Conservation (phyloP, 2,329 filamentous ascomycete genomes). For the Aspergillus caelatus region DNA sequence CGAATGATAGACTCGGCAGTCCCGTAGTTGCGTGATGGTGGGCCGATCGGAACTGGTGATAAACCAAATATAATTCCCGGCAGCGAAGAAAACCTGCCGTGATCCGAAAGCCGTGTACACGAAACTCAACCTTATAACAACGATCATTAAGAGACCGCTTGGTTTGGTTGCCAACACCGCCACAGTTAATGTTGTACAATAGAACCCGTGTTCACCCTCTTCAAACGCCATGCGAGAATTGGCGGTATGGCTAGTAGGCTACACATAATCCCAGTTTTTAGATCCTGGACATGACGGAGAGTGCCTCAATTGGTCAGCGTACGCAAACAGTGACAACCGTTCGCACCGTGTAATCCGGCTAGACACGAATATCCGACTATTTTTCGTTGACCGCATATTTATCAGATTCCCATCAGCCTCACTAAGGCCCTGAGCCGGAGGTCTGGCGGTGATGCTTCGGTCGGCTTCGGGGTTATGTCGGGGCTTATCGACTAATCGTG, state of each 20-base stretch:
- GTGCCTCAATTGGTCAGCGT: neutral
- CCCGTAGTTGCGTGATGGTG: slow-evolving; percentile 8
- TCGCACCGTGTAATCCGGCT: neutral
- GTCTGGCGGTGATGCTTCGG: neutral
- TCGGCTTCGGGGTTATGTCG: slow-evolving; percentile 1
- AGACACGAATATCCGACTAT: slow-evolving; percentile 1
- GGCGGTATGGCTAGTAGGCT: neutral
- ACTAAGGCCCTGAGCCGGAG: neutral
- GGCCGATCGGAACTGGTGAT: slow-evolving; percentile 1
- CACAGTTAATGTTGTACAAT: neutral
- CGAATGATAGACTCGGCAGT: slow-evolving; percentile 9
- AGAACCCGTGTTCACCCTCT: neutral
- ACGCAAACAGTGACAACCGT: neutral
- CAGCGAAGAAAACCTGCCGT: neutral
- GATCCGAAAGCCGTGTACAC: slow-evolving; percentile 1
- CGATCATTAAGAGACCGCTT: neutral
- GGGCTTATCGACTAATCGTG: neutral
- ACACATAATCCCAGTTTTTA: neutral
- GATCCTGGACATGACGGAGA: neutral
- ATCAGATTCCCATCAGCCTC: neutral
- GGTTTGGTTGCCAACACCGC: neutral
- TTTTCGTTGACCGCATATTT: neutral
- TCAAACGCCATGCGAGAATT: neutral
- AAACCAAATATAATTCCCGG: slow-evolving; percentile 2
- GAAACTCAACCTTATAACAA: neutral